Evolutionary conservation across 257 asterid genomes (phyloP).

Genomic region (Solanum bulbocastanum): DNA sequence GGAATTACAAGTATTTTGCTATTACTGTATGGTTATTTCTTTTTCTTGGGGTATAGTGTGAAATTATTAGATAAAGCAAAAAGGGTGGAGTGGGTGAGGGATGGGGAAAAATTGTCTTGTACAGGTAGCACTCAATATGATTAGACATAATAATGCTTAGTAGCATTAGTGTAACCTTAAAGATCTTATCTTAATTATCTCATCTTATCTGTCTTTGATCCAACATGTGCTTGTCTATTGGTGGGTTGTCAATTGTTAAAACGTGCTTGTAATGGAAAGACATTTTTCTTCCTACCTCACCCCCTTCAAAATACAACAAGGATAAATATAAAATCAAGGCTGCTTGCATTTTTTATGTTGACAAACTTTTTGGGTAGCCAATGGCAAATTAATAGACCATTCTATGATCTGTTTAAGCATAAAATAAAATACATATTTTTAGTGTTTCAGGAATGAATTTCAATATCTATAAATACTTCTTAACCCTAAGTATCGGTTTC

Average conservation of each 20-base stretch:
- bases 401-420: neutral
- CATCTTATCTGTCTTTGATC: neutral
- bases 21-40: neutral
- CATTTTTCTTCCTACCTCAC: neutral
- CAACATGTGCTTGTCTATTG: neutral
- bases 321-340: neutral
- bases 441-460: neutral
- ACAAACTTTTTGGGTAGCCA: neutral
- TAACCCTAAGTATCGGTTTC: neutral
- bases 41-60: neutral
- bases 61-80: neutral
- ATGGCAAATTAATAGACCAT: neutral
- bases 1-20: neutral
- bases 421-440: neutral
- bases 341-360: neutral
- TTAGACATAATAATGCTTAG: neutral
- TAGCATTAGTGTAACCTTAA: neutral
- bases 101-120: neutral
- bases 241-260: neutral
- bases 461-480: neutral
- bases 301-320: neutral
- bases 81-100: neutral
- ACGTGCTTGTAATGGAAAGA: neutral
- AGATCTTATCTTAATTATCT: neutral
- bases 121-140: neutral